Base-by-base conservation (phyloP, 177 flowering plant species). In the Vitis hybrid region DNA sequence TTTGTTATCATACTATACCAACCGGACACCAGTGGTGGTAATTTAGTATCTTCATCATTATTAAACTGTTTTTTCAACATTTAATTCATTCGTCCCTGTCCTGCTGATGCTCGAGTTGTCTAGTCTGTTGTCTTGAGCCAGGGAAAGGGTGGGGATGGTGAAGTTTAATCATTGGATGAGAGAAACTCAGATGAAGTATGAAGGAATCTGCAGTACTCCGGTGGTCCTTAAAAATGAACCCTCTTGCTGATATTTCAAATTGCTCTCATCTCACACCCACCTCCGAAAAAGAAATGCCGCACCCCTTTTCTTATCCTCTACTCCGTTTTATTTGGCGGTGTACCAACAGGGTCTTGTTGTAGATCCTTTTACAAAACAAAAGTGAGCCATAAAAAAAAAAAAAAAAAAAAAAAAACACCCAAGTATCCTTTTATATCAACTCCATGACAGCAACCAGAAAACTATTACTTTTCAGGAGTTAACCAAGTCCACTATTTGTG, bases 231-330 rank as follows among this genome's bases (percentile, higher is more conserved):
- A 15, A 15, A 13, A 30, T 26, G n/a, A 40, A 19, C 55, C 34
- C n/a, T 15, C 66, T 49, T 61, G 9, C 30, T 50, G 66, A 40
- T 21, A 56, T 67, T 40, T 67, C 19, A 45, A 69, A 69, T 60
- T 56, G 13, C 49, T 68, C 23, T 50, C 71, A 59, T 50, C 48
- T 68, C 71, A 68, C 11, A 12, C 9, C 26, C 7, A n/a, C 49
- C 48, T 60, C 57, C 10, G 4, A 3, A 15, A 15, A 66, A 23
- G 60, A 8, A 54, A 30, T 14, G 19, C 12, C 52, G 2, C 48
- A 4, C 17, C 49, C 34, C 13, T 9, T 57, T 13, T 10, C 54
- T 48, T 48, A 17, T 50, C 48, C 62, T 30, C 57, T 18, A 30
- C 48, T 57, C 54, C 52, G 18, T 67, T 11, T 52, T 40, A 67